phyloP scores from a whole-genome alignment of 1,284 basidiomycete genomes.

The Cerioporus squamosus region DNA sequence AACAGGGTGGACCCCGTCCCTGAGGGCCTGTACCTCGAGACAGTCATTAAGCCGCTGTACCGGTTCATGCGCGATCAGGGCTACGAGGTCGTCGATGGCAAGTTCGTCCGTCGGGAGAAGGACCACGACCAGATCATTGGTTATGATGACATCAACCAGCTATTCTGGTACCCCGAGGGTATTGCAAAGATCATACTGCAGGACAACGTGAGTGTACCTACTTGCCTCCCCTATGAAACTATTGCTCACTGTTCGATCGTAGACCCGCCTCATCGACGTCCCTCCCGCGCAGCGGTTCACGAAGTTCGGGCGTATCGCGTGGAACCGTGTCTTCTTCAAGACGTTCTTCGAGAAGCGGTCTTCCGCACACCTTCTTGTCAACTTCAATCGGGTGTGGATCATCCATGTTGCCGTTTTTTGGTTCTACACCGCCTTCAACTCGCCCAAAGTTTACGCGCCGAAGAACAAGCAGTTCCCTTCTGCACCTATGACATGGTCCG shows the following conservation, averaged over 20 bases:
- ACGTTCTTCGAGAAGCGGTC: constrained; percentile 96
- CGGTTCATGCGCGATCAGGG: constrained; percentile 97
- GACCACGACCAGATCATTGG: constrained; percentile 97
- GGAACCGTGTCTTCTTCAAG: constrained; percentile 95
- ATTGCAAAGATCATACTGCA: constrained; percentile 89
- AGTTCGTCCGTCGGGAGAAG: constrained; percentile 92
- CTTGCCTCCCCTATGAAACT: neutral
- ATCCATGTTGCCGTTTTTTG: constrained; percentile 90
- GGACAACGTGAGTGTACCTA: constrained; percentile 69
- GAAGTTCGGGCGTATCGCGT: constrained; percentile 89
- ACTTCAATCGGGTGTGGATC: constrained; percentile 98
- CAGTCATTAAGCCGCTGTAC: constrained; percentile 95
- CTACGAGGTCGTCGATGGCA: constrained; percentile 95
- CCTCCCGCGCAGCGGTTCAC: constrained; percentile 91
- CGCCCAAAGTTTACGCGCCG: constrained; percentile 89
- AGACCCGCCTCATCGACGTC: constrained; percentile 89
- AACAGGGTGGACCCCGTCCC: constrained; percentile 93
- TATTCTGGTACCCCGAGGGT: constrained; percentile 99
- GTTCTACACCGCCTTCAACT: constrained; percentile 96
- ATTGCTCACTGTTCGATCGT: neutral
- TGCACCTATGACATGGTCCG: constrained; percentile 91
- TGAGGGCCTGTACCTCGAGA: constrained; percentile 92
- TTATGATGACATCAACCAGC: constrained; percentile 99
- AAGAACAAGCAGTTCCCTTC: constrained; percentile 60
- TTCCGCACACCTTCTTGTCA: constrained; percentile 89